Evolutionary conservation across 1,139 yeast species (phyloP).

Genomic region (Ogataea hybrid): DNA sequence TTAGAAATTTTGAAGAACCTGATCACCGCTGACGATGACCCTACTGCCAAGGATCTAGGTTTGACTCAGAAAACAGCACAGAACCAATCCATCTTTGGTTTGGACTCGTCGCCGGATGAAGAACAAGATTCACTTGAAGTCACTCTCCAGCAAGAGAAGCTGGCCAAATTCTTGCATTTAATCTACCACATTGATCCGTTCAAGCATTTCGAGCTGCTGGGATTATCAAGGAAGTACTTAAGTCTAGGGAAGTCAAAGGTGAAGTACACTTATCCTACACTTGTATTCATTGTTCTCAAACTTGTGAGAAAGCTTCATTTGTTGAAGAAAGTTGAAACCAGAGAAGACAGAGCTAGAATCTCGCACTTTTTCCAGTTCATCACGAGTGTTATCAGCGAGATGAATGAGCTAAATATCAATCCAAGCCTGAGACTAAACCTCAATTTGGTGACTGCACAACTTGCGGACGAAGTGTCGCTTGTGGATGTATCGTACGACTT

Average conservation of each 20-base stretch:
- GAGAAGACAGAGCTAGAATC: conserved; percentile 36
- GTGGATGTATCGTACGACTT: conserved; percentile 81
- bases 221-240: conserved; percentile 54
- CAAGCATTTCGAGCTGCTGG: conserved; percentile 54
- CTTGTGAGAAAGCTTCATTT: conserved; percentile 54
- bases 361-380: conserved; percentile 66
- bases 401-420: conserved; percentile 40
- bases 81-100: conserved; percentile 32
- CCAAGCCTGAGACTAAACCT: conserved; percentile 39
- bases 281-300: conserved; percentile 58
- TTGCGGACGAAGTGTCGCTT: conserved; percentile 72
- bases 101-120: conserved; percentile 36
- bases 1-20: conserved; percentile 38
- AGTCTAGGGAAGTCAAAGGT: conserved; percentile 54
- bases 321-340: conserved; percentile 23
- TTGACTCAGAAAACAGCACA: conserved; percentile 17
- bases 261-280: conserved; percentile 70
- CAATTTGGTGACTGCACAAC: conserved; percentile 54
- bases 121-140: conserved; percentile 36
- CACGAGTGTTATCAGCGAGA: conserved; percentile 68
- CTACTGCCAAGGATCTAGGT: conserved; percentile 26
- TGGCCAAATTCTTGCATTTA: conserved; percentile 70
- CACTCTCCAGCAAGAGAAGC: conserved; percentile 59
- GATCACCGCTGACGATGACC: conserved; percentile 19
- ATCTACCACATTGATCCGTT: conserved; percentile 50